These are phyloP conservation scores for Fusarium sp. DNA, from an alignment of 2,329 filamentous ascomycete genomes.

Conservation along the genomic window DNA sequence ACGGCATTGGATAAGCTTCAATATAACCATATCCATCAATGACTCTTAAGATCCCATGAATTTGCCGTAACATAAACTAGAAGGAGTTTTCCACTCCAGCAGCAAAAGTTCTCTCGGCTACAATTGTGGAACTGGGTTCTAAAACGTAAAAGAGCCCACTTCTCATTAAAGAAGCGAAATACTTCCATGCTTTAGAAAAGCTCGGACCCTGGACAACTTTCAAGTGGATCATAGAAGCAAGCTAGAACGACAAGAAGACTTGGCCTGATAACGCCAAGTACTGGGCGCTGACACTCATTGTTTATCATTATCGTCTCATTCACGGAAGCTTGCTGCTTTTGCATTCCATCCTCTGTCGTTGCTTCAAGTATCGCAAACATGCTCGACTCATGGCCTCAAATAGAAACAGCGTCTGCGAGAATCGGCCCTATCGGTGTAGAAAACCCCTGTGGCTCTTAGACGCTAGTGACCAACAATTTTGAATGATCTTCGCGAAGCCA, in stretches of 20 bases:
- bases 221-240: not conserved
- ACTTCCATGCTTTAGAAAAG: not conserved
- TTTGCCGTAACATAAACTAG: not conserved
- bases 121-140: not conserved
- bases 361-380: not conserved
- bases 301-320: not conserved
- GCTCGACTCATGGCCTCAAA: not conserved
- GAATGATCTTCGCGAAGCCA: not conserved
- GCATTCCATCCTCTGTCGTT: not conserved
- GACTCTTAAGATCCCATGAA: accelerated
- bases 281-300: not conserved
- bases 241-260: not conserved
- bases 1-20: not conserved
- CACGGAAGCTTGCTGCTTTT: not conserved
- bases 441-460: not conserved
- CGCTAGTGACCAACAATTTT: not conserved
- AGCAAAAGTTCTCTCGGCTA: not conserved
- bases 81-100: not conserved
- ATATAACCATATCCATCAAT: not conserved
- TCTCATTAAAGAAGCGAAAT: not conserved
- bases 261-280: not conserved
- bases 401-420: not conserved
- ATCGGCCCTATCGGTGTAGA: not conserved
- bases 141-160: not conserved
- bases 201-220: not conserved